These are phyloP conservation scores for Capillidium heterosporum DNA, from an alignment of 371 early-diverging fungal species.

Conservation along the genomic window DNA sequence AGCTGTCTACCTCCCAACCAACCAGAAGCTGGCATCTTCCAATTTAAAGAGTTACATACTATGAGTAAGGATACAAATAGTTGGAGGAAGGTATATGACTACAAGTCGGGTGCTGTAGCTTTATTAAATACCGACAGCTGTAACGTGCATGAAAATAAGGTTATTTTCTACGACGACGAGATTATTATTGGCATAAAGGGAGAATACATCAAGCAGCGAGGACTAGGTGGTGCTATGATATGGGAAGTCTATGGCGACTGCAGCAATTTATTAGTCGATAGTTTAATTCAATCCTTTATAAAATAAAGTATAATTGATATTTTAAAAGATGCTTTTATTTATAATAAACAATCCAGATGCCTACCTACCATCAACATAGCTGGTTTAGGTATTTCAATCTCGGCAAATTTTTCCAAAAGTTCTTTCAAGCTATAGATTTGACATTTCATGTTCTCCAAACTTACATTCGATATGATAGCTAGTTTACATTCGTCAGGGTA, in stretches of 20 bases:
- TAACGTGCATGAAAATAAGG: neutral
- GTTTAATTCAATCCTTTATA: no score
- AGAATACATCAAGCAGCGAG: neutral
- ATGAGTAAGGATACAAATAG: neutral
- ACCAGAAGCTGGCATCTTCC: neutral
- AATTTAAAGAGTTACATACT: neutral
- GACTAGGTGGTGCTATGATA: constrained; percentile 1
- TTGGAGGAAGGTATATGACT: neutral
- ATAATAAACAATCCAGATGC: no score
- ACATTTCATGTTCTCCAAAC: no score
- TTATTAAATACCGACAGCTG: neutral
- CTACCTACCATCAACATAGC: no score
- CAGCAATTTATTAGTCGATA: constrained; percentile 11
- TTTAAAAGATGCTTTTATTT: no score
- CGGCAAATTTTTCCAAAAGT: no score
- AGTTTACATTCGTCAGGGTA: no score
- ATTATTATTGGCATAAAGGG: neutral
- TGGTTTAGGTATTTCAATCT: no score
- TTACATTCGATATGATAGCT: no score
- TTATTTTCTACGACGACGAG: neutral
- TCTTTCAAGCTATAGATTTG: no score
- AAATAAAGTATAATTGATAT: no score
- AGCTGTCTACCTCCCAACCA: neutral
- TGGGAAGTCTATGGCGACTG: constrained; percentile 12
- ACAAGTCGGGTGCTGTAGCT: neutral